These are phyloP conservation scores for Leishmania tarentolae DNA, from an alignment of 208 protist species.

Conservation along the genomic window DNA sequence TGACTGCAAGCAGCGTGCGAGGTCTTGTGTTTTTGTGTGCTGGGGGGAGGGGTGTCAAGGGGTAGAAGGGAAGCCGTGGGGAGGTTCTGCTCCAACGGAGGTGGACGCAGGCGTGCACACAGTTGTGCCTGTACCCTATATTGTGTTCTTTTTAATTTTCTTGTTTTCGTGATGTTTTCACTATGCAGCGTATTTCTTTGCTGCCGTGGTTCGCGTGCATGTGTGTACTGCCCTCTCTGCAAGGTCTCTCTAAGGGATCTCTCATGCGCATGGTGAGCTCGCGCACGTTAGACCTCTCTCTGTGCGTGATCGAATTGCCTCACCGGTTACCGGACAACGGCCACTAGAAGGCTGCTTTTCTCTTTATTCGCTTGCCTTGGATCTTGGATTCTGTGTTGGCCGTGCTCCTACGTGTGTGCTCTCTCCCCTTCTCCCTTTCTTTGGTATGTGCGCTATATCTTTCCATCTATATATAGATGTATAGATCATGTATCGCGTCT, in stretches of 20 bases:
- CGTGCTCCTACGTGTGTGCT: neutral
- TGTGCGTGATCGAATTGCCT: neutral
- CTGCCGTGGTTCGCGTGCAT: neutral
- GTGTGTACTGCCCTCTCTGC: neutral
- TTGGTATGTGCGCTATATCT: neutral
- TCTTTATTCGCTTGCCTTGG: neutral
- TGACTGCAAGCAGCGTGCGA: neutral
- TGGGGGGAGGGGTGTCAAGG: neutral
- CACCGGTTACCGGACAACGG: neutral
- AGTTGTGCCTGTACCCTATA: neutral
- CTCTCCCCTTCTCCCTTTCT: neutral
- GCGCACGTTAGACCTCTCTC: neutral
- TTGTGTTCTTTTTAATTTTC: neutral
- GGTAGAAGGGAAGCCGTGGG: neutral
- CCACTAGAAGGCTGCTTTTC: too few relatives aligned
- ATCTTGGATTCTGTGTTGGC: neutral
- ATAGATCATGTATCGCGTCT: neutral
- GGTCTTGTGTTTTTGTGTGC: neutral
- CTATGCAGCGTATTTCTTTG: neutral
- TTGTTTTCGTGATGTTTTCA: neutral
- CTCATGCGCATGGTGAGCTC: neutral
- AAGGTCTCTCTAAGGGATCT: neutral
- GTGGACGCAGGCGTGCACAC: neutral
- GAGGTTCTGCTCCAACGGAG: neutral
- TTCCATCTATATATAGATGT: too few relatives aligned